phyloP scores from a whole-genome alignment of 352 stramenopile species.

The Globisporangium echinulatum region DNA sequence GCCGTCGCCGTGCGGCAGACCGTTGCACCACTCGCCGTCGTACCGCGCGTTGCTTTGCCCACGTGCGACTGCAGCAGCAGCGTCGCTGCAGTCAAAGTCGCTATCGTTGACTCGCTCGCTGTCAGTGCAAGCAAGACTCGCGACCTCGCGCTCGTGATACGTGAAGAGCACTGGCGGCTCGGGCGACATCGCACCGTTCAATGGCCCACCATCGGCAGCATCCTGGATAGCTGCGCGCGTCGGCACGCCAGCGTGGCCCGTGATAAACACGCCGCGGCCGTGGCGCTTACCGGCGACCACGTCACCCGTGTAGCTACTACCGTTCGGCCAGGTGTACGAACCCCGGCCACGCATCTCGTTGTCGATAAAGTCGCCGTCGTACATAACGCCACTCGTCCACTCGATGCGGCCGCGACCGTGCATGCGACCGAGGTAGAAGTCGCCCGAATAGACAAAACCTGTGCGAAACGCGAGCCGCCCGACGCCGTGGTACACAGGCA shows the following conservation, averaged over 20 bases:
- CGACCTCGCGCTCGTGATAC: conserved; percentile 14
- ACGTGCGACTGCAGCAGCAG: conserved; percentile 7
- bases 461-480: conserved; percentile 49
- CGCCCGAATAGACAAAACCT: conserved; percentile 61
- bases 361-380: conserved; percentile 64
- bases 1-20: conserved; percentile 61
- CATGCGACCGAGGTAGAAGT: conserved; percentile 60
- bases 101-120: background rate
- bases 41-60: conserved; percentile 57
- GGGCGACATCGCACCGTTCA: background rate
- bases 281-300: conserved; percentile 64
- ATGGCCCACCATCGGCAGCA: background rate
- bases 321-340: conserved; percentile 75
- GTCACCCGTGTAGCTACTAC: conserved; percentile 71
- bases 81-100: background rate
- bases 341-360: conserved; percentile 68
- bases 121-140: background rate
- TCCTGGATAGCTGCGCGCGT: background rate
- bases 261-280: conserved; percentile 60
- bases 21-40: conserved; percentile 72
- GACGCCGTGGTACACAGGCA: conserved; percentile 55
- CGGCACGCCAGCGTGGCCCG: conserved; percentile 20
- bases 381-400: conserved; percentile 54
- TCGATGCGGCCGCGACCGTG: conserved; percentile 66
- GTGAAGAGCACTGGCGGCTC: conserved; percentile 22